Evolutionary conservation across 73 alveolate genomes (phyloP).

Genomic region (Paramecium sonneborni): DNA sequence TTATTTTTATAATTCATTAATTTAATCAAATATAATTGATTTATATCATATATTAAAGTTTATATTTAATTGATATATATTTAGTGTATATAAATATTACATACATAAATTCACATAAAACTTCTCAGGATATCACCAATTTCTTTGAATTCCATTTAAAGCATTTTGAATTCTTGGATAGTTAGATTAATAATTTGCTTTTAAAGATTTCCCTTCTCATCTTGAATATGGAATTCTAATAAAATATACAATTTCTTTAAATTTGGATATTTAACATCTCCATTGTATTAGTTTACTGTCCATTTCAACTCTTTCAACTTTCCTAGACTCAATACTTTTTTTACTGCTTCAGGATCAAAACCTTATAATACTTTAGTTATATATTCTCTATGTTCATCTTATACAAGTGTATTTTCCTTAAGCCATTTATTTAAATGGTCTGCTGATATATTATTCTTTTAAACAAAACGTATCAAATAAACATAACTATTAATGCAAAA

Average conservation of each 20-base stretch:
- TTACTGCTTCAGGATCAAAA: background rate
- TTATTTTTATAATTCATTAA: no score
- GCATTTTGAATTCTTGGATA: conserved; percentile 13
- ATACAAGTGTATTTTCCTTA: conserved; percentile 7
- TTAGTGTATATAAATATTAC: no score
- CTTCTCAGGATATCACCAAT: conserved; percentile 44
- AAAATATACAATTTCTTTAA: conserved; percentile 31
- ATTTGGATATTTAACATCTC: conserved; percentile 48
- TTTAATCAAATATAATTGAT: no score
- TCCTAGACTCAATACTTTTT: conserved; percentile 18
- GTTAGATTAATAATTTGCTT: conserved; percentile 22
- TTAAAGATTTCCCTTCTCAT: conserved; percentile 13
- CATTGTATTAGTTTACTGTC: conserved; percentile 34
- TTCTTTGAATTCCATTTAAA: conserved; percentile 25
- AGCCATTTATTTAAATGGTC: conserved; percentile 31
- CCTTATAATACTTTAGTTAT: background rate
- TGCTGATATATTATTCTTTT: background rate
- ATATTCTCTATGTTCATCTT: conserved; percentile 30
- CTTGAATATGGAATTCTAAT: conserved; percentile 41
- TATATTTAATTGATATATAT: no score
- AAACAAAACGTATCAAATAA: background rate
- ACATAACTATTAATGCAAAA: conserved; percentile 14
- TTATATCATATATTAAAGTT: no score
- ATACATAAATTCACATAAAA: background rate
- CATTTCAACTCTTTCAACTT: conserved; percentile 33